Evolutionary conservation across 192 early-diverging fungal species (phyloP), one percentile per base, ranked within the genome.

Genomic region (Bifiguratus adelaidae): DNA sequence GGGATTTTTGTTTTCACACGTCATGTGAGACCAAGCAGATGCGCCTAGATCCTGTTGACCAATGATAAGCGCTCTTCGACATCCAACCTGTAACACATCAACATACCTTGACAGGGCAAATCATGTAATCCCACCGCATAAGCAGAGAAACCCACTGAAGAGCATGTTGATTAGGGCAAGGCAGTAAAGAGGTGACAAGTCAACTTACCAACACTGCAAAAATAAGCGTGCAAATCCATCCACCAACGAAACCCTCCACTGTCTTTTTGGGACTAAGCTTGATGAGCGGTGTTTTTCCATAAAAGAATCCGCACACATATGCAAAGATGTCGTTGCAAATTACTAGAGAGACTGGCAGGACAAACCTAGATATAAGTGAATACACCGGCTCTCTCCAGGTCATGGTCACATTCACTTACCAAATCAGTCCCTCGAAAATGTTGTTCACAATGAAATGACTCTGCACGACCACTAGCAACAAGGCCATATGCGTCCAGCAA

Each of bases 261-360:
- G 95, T 98, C 72, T 98, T 98, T 65, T 98, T 98, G 30, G 95
- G 95, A 58, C 84, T 88, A n/a, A 98, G 66, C 55, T 83, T 78
- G 53, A 95, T 94, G 27, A 98, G 71, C 24, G 83, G 88, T 8
- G 89, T 91, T 32, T 76, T 76, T 11, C 95, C 95, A 63, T 77
- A 94, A 65, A 98, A 94, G 69, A 94, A 94, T 24, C 95, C 95
- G 67, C 82, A 91, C 21, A 95, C 70, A 56, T 98, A 98, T 4
- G 95, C 95, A 48, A 84, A 85, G 38, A 95, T 89, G 56, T 98
- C 95, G 68, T 98, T 98, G 53, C 82, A 79, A 52, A 95, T 88
- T 27, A 98, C 92, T 35, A 95, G 62, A 22, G 82, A 76, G 0
- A 76, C 82, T 0, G 95, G 95, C 35, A 97, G 50, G 41, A 97